Percentiles rank a stretch among this genome's conserved stretches.
phyloP scores from a whole-genome alignment of 768 basidiomycete species.

The Collybia sordida region DNA sequence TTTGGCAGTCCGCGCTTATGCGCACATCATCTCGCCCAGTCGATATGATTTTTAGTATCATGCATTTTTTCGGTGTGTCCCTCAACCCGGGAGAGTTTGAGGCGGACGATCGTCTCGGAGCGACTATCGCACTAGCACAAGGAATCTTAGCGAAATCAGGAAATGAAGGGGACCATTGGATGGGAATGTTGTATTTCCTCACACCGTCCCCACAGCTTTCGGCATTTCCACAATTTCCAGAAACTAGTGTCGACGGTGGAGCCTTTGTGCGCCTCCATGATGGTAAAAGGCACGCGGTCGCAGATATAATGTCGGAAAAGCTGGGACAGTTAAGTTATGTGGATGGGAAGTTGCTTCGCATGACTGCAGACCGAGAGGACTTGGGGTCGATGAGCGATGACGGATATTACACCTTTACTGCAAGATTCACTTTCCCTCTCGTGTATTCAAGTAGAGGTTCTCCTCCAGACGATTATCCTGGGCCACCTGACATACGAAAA shows the following conservation, averaged over 20 bases:
- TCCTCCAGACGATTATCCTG: no score
- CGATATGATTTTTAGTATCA: constrained; percentile 1
- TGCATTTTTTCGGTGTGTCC: constrained; percentile 2
- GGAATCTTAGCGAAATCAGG: constrained; percentile 1
- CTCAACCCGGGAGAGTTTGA: background rate
- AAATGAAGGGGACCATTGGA: background rate
- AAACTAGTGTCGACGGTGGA: background rate
- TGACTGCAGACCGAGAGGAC: no score
- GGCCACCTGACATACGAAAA: no score
- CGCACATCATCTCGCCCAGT: constrained; percentile 1
- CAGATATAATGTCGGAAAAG: no score
- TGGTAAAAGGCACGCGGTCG: no score
- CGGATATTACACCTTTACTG: no score
- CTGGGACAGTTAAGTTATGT: no score
- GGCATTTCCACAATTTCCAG: constrained; percentile 1
- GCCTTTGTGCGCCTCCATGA: no score
- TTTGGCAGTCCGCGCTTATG: constrained; percentile 2
- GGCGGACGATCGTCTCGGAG: background rate
- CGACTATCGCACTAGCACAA: constrained; percentile 1
- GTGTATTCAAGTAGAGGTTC: no score
- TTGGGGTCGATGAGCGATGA: no score
- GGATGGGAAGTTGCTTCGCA: no score
- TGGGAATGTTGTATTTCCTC: constrained; percentile 1
- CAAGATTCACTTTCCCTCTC: no score
- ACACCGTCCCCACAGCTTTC: background rate